phyloP scores from a whole-genome alignment of 2,329 filamentous ascomycete species.

The Cordyceps farinosa region DNA sequence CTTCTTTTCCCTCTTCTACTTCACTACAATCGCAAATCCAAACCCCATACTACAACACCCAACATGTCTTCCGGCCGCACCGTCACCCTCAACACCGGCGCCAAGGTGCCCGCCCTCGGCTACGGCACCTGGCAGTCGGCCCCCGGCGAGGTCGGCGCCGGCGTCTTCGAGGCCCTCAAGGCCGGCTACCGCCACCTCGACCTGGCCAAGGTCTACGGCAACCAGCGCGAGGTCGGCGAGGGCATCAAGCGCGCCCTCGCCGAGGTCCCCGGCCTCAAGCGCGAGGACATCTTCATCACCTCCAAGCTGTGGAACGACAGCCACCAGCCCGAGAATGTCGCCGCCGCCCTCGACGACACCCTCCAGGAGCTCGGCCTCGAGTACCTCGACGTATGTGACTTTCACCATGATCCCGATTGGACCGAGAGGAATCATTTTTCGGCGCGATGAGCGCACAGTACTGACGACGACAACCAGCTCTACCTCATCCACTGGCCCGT shows the following conservation, averaged over 20 bases:
- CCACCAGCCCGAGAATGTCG: slow-evolving; percentile 58
- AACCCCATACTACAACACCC: slow-evolving; percentile 5
- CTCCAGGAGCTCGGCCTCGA: slow-evolving; percentile 53
- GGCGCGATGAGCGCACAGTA: not conserved
- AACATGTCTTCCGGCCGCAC: slow-evolving; percentile 53
- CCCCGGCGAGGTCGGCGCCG: slow-evolving; percentile 60
- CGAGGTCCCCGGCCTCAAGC: slow-evolving; percentile 49
- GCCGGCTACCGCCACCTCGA: slow-evolving; percentile 62
- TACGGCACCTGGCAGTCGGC: slow-evolving; percentile 64
- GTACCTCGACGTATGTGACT: slow-evolving; percentile 49
- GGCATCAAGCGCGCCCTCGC: slow-evolving; percentile 48
- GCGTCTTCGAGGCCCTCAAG: slow-evolving; percentile 61
- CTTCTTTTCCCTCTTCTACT: not conserved
- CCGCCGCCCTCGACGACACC: slow-evolving; percentile 52
- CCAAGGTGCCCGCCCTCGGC: slow-evolving; percentile 55
- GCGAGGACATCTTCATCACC: slow-evolving; percentile 58
- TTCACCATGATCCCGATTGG: not conserved
- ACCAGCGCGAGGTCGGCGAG: slow-evolving; percentile 57
- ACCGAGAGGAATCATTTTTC: not conserved
- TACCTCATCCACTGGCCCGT: slow-evolving; percentile 64
- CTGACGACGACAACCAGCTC: slow-evolving; percentile 32
- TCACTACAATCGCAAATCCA: not conserved
- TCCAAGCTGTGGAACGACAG: slow-evolving; percentile 63
- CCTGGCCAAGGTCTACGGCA: slow-evolving; percentile 56
- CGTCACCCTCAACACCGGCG: slow-evolving; percentile 56